Evolutionary conservation across 345 rosid genomes (phyloP), one percentile per base, ranked within the genome.

Genomic region (Murraya paniculata): DNA sequence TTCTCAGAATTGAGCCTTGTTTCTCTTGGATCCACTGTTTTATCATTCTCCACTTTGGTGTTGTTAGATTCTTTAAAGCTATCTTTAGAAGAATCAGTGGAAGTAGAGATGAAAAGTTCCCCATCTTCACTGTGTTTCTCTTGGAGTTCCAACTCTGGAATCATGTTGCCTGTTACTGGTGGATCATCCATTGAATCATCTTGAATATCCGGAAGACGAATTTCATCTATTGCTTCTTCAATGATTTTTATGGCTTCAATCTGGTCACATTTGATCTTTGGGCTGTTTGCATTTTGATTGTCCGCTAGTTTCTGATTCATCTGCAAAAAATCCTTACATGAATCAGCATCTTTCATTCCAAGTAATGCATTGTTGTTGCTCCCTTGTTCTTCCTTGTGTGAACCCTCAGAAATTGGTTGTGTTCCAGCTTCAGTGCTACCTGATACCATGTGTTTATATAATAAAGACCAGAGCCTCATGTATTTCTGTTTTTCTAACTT

Each of bases 181-280:
- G 77, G 87, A 79, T 80, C 87, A 64, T 82, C 84, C 59, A 85
- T 36, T 39, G 79, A 77, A 65, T 76, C 80, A 38, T 87, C 87
- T 69, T 88, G 88, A 56, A 60, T 81, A 74, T 91, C 97, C 48
- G 89, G 89, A 67, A 87, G 81, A 61, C 88, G 87, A 74, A 93
- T 93, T 80, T 86, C 91, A 83, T 95, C 98, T 16, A 95, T 93
- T 67, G 95, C 98, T 75, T 95, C 87, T 85, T 92, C 95, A 36
- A 95, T 90, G 65, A 95, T 86, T 81, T 88, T 90, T 76, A 95
- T 85, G 71, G 97, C 95, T 90, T 95, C 94, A 7, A 82, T 85
- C 75, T 89, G 83, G 80, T 81, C 76, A 74, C 74, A 68, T 75
- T 88, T 85, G 58, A 83, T 77, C 69, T 77, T 82, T 81, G 68